Evolutionary conservation across 1,284 basidiomycete species (phyloP).

Genomic region (Pascua guehoae): DNA sequence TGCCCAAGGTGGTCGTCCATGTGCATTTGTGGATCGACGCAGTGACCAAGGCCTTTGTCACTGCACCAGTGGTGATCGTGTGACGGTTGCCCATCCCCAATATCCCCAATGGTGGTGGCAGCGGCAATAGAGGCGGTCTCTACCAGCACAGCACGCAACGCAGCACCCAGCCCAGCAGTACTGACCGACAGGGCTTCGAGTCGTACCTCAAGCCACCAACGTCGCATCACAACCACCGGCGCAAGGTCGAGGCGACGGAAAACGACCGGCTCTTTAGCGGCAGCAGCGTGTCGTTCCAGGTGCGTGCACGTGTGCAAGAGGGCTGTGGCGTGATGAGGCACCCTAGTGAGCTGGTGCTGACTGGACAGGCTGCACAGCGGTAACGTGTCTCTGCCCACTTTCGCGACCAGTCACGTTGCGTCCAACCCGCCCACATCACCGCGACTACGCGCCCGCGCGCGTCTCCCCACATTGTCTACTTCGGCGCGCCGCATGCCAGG

Average conservation of each 20-base stretch:
- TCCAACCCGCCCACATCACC: neutral
- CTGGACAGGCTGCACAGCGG: neutral
- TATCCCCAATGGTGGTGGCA: neutral
- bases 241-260: slow-evolving; percentile 43
- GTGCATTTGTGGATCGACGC: no score
- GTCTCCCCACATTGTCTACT: no score
- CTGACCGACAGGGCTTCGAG: slow-evolving; percentile 48
- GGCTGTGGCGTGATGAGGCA: slow-evolving; percentile 30
- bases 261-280: slow-evolving; percentile 49
- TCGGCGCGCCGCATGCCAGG: no score
- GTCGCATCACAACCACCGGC: slow-evolving; percentile 22
- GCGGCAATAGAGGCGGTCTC: no score
- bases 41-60: neutral
- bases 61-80: neutral
- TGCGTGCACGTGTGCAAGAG: no score
- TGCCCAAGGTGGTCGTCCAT: no score
- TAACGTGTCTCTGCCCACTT: neutral
- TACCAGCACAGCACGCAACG: no score
- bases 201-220: slow-evolving; percentile 49
- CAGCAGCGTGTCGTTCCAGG: slow-evolving; percentile 44
- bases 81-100: neutral
- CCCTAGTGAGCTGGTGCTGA: neutral
- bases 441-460: neutral
- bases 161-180: no score
- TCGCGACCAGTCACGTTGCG: neutral